phyloP scores from a whole-genome alignment of 192 early-diverging fungal genomes.

The Linnemannia schmuckeri region DNA sequence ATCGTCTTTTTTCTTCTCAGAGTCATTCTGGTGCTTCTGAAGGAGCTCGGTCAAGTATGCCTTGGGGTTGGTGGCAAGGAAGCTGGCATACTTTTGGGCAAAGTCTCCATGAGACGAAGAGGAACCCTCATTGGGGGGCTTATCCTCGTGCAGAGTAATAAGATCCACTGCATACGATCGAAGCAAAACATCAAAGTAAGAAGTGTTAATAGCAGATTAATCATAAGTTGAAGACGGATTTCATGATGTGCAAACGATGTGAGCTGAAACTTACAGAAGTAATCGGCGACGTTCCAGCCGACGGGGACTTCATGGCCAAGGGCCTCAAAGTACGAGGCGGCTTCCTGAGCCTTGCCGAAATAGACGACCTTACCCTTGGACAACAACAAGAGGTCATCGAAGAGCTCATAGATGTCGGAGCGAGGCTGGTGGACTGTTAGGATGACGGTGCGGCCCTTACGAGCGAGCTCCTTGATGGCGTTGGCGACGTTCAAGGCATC shows the following conservation, averaged over 20 bases:
- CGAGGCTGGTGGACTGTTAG: conserved; percentile 97
- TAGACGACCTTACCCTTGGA: conserved; percentile 80
- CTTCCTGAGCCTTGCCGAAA: conserved; percentile 71
- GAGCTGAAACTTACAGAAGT: conserved; percentile 68
- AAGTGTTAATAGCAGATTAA: neutral
- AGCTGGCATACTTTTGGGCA: conserved; percentile 27
- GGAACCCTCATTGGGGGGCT: neutral
- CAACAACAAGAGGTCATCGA: conserved; percentile 79
- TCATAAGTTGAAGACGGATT: neutral
- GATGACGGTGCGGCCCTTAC: conserved; percentile 86
- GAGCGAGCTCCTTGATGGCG: conserved; percentile 89
- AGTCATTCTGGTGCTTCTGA: conserved; percentile 15
- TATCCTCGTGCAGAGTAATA: conserved; percentile 34
- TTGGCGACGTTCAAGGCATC: conserved; percentile 95
- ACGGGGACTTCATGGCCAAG: conserved; percentile 87
- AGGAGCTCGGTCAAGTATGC: conserved; percentile 34
- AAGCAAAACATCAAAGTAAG: neutral
- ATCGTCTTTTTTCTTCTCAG: conserved; percentile 37
- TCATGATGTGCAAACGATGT: neutral
- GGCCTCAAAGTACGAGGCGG: conserved; percentile 82
- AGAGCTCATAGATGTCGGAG: conserved; percentile 80
- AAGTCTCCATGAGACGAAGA: conserved; percentile 13
- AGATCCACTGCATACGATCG: conserved; percentile 14
- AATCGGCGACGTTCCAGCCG: conserved; percentile 96
- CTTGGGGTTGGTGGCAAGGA: conserved; percentile 24